A percentile compares a stretch with the other conserved stretches of the same genome.
These are phyloP conservation scores for Geosiphon pyriformis DNA, from an alignment of 192 early-diverging fungal species.

Conservation along the genomic window DNA sequence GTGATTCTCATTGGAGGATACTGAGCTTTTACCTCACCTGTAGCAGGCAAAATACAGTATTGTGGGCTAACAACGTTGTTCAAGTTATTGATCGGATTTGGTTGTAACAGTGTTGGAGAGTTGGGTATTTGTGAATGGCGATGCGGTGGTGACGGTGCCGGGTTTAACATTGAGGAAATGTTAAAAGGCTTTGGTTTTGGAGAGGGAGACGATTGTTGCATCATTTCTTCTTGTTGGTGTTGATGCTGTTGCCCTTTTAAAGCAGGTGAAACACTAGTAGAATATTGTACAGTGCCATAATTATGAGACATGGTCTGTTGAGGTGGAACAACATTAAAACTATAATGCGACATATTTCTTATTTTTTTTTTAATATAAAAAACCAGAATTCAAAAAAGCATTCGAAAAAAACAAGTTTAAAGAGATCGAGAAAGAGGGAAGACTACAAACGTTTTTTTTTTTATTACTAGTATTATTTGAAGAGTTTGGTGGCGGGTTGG, in stretches of 20 bases:
- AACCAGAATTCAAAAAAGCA: too few species aligned
- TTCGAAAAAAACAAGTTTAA: too few species aligned
- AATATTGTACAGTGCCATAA: background rate
- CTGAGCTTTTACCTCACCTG: background rate
- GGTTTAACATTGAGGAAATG: constrained; percentile 21
- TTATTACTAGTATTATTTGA: too few species aligned
- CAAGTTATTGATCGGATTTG: background rate
- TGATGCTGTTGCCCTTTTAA: background rate
- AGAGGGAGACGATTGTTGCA: background rate
- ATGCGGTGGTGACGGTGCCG: constrained; percentile 13
- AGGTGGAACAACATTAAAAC: background rate
- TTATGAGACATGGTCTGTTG: background rate
- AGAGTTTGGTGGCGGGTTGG: too few species aligned
- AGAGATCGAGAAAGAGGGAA: too few species aligned
- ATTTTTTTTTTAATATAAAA: too few species aligned
- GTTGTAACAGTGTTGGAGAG: background rate
- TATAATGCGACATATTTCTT: background rate
- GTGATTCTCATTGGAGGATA: background rate
- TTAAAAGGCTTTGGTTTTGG: constrained; percentile 9
- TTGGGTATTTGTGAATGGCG: background rate
- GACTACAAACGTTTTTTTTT: too few species aligned
- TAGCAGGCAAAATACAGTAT: background rate
- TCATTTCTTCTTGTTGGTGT: too few species aligned
- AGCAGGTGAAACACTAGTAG: background rate
- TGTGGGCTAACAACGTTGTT: background rate